Evolutionary conservation across 495 filamentous ascomycete genomes (phyloP), one percentile per base, ranked within the genome.

Genomic region (Penicillium samsonianum): DNA sequence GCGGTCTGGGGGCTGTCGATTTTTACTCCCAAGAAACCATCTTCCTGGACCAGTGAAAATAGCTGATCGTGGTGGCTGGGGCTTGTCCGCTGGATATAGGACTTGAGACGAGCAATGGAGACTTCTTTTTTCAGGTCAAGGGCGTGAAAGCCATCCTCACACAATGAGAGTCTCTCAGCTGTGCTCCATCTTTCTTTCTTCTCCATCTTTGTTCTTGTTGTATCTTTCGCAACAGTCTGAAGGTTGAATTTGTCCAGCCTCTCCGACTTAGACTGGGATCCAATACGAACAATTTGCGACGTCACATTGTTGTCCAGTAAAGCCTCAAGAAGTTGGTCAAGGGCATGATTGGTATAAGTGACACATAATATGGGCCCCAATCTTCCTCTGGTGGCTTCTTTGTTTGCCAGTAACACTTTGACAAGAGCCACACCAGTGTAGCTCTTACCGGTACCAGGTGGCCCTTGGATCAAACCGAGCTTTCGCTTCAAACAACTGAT

Each of bases 381-480:
- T 0, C 66, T 44, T 0, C 74, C 76, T 33, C 61, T 60, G 1
- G 43, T 43, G 23, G 40, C 47, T 0, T 49, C 58, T 40, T 80
- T 80, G 61, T 89, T 88, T 9, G 71, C 75, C 2, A 92, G 68
- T 7, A 93, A 67, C 1, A 83, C 80, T 58, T 89, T 82, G 20
- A 90, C 77, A 46, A 85, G 63, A 33, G 77, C 71, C n/a, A 84
- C 78, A 4, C 82, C 85, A 0, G 79, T 82, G 55, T 78, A 89
- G 51, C 77, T 82, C 66, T 95, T 94, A 4, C 90, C 90, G 3
- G 89, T 92, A 1, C 90, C 90, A 4, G 90, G 90, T 0, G 90
- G 90, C 0, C 90, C 90, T 76, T 94, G 89, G 30, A 92, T 88
- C 0, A 91, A 71, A 7, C 83, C 83, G 22, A 91, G 59, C 5